These are phyloP conservation scores for Eucalyptus camaldulensis DNA, from an alignment of 345 rosid genomes.

Conservation along the genomic window DNA sequence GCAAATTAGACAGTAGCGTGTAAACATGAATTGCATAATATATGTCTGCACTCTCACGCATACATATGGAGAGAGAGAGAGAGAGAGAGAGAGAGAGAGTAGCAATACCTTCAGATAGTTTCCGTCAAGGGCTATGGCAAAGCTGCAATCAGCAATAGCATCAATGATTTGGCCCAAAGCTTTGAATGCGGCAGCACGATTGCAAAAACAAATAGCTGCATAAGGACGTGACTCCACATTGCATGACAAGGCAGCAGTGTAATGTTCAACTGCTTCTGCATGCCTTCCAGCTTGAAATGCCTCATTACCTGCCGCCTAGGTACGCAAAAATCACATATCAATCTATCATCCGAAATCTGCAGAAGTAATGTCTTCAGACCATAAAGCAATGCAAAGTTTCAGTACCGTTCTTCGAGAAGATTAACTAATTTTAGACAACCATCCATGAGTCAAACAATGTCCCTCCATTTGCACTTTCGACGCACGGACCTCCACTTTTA, in stretches of 20 bases:
- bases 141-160: slow-evolving; percentile 96
- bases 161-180: slow-evolving; percentile 71
- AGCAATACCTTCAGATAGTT: slow-evolving; percentile 70
- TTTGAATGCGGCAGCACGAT: slow-evolving; percentile 93
- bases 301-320: slow-evolving; percentile 84
- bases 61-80: background rate
- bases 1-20: background rate
- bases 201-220: slow-evolving; percentile 92
- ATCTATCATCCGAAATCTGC: background rate
- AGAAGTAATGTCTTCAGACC: background rate
- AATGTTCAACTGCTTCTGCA: slow-evolving; percentile 87
- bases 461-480: background rate
- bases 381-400: background rate
- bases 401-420: background rate
- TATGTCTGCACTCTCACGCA: background rate
- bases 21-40: background rate
- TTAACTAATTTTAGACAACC: background rate
- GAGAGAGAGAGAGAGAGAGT: background rate
- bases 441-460: background rate
- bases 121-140: slow-evolving; percentile 86
- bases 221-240: slow-evolving; percentile 81
- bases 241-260: slow-evolving; percentile 70
- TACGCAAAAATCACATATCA: background rate
- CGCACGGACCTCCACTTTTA: background rate
- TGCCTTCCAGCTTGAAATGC: slow-evolving; percentile 84